Evolutionary conservation across 1,284 basidiomycete genomes (phyloP), one percentile per base, ranked within the genome.

Genomic region (Lignosus rhinocerotis): DNA sequence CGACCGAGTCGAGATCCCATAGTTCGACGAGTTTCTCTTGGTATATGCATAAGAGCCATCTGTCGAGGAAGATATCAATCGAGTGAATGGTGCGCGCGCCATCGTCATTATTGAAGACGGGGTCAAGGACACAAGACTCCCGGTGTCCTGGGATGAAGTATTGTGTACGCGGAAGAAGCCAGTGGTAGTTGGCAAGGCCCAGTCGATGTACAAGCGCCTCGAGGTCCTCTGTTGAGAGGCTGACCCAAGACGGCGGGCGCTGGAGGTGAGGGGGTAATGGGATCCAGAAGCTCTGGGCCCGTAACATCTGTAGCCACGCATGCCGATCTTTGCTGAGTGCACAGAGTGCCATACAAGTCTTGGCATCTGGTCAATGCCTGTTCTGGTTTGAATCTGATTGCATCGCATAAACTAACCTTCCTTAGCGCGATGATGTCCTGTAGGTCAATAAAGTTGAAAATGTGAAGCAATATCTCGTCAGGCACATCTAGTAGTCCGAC

Each of bases 1-100:
- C 14, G 3, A 56, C 51, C 3, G 61, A 45, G 34, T 64, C 62
- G 5, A 72, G 66, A 46, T 72, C 71, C 70, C 70, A 72, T 1
- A 72, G 38, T 33, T 70, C 64, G 17, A 71, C 54, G 7, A 62
- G 43, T n/a, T 66, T 59, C 53, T 71, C 70, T 12, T 66, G 62
- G 21, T 65, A 69, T 0, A 70, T 59, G 25, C 64, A 68, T 0
- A 71, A 55, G 0, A 72, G 55, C 70, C 69, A 72, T 7, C 70
- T 60, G 45, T 70, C 67, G 6, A 65, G 55, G 14, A 70, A 57
- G 0, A 70, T 51, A 9, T 68, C 61, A 33, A 72, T 59, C 0
- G 62, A 56, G 31, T 69, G 61, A 17, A 71, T 66, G 0, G 65
- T 66, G 14, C 60, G 59, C 4, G 59, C 48, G 9, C 59, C 57